phyloP scores from a whole-genome alignment of 495 filamentous ascomycete genomes.

The Hamigera avellanea region DNA sequence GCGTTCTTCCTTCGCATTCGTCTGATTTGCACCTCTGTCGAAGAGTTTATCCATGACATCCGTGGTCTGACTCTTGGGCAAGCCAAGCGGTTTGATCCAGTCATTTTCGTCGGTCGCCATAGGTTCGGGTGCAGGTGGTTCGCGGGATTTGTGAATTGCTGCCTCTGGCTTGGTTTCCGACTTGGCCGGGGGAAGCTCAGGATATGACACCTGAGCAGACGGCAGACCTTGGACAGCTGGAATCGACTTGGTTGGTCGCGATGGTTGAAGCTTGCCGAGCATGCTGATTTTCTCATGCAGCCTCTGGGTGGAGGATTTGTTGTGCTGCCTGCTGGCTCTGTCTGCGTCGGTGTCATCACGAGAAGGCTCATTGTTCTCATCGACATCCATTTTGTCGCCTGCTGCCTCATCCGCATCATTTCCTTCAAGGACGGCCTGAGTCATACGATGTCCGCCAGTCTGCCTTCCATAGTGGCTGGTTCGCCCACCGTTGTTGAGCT shows the following conservation, averaged over 20 bases:
- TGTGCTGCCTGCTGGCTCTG: conserved; percentile 48
- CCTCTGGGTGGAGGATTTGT: conserved; percentile 81
- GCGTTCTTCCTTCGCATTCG: conserved; percentile 4
- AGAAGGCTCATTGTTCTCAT: conserved; percentile 34
- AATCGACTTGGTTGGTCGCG: conserved; percentile 61
- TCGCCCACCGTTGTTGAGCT: conserved; percentile 22
- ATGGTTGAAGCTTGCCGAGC: conserved; percentile 69
- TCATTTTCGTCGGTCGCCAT: conserved; percentile 60
- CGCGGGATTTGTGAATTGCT: conserved; percentile 15
- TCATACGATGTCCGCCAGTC: conserved; percentile 27
- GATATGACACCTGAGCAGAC: conserved; percentile 36
- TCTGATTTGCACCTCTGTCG: conserved; percentile 5
- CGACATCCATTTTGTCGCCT: conserved; percentile 46
- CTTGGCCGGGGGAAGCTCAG: conserved; percentile 40
- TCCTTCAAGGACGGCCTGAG: conserved; percentile 20
- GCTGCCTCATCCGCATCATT: conserved; percentile 29
- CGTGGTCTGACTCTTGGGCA: conserved; percentile 44
- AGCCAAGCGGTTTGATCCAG: conserved; percentile 61
- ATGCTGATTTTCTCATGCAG: conserved; percentile 89
- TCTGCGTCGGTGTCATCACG: conserved; percentile 23
- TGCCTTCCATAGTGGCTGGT: conserved; percentile 49
- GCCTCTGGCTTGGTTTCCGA: conserved; percentile 18
- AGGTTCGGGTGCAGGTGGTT: conserved; percentile 12
- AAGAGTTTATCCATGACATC: conserved; percentile 48
- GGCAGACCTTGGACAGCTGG: conserved; percentile 31